Evolutionary conservation across 176 grass and related monocot genomes (phyloP), one percentile per base, ranked within the genome.

Genomic region (Phragmites australis): DNA sequence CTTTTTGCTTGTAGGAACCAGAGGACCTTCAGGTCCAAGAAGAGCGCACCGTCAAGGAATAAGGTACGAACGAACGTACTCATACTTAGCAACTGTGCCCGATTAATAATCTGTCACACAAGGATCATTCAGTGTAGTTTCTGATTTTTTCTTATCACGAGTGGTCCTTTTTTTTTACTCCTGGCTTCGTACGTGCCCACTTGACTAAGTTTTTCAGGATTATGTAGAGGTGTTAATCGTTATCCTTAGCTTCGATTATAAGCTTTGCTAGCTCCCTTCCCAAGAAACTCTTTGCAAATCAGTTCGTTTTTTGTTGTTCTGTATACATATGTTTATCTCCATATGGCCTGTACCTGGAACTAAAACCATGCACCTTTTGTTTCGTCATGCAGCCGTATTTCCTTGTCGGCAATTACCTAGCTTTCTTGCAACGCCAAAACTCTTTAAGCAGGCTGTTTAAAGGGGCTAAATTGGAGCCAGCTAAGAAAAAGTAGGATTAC

Each of bases 11-110:
- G 30, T 79, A 98, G 92, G 60, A 98, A 94, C 79, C 88, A 94
- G 66, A 94, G 86, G 88, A 99, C 96, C 23, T 95, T 99, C 84
- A 68, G 96, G 78, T 90, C 92, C 37, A 91, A 91, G 89, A 99
- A 93, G 87, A 95, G 72, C 70, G 84, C 90, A 30, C 60, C 86
- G 51, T 91, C 88, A 3, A 86, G 96, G 65, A 88, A 86, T 63
- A 95, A 95, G 88, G 96, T 99, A 50, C n/a, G 30, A 11, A 6
- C 12, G 23, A n/a, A 7, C 22, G n/a, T n/a, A n/a, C n/a, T n/a
- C n/a, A n/a, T n/a, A n/a, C n/a, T n/a, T n/a, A n/a, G n/a, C n/a
- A n/a, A n/a, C n/a, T n/a, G n/a, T n/a, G n/a, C n/a, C n/a, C n/a
- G n/a, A n/a, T n/a, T n/a, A n/a, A n/a, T n/a, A n/a, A n/a, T n/a